phyloP scores from a whole-genome alignment of 73 alveolate species.

The Halteria grandinella region DNA sequence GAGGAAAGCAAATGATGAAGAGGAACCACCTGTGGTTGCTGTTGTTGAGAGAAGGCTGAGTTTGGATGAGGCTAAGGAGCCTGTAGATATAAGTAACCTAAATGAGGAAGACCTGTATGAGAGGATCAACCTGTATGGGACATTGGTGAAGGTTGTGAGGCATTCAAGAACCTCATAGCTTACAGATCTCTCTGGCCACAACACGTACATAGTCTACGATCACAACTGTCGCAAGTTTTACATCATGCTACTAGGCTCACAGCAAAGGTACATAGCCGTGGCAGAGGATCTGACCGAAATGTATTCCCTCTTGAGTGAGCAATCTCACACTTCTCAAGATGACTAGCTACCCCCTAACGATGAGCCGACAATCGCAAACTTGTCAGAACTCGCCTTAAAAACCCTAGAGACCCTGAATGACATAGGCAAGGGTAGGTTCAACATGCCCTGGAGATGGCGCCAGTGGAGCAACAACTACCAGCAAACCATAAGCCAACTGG shows the following conservation, averaged over 20 bases:
- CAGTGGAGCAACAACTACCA: slow-evolving; percentile 57
- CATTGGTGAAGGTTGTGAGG: slow-evolving; percentile 37
- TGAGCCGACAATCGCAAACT: too few species aligned
- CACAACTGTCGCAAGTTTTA: slow-evolving; percentile 43
- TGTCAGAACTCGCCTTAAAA: slow-evolving; percentile 28
- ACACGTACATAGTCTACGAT: slow-evolving; percentile 49
- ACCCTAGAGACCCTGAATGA: slow-evolving; percentile 15
- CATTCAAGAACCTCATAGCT: slow-evolving; percentile 3
- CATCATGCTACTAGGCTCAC: slow-evolving; percentile 6
- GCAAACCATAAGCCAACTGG: slow-evolving; percentile 11
- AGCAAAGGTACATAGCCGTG: slow-evolving; percentile 21
- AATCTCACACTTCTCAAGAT: too few species aligned
- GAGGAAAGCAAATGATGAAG: not conserved
- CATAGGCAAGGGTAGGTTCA: slow-evolving; percentile 35
- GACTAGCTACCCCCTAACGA: too few species aligned
- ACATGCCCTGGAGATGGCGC: slow-evolving; percentile 83
- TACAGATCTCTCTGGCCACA: too few species aligned
- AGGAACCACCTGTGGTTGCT: not conserved
- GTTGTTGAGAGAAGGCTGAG: too few species aligned
- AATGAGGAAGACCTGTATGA: slow-evolving; percentile 54
- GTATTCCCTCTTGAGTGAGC: slow-evolving; percentile 7
- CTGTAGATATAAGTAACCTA: too few species aligned
- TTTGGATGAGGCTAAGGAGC: too few species aligned
- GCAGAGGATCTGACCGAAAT: slow-evolving; percentile 56
- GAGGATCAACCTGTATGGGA: slow-evolving; percentile 26